These are phyloP conservation scores for Rhodotorula taiwanensis DNA, from an alignment of 768 basidiomycete genomes.

Conservation along the genomic window DNA sequence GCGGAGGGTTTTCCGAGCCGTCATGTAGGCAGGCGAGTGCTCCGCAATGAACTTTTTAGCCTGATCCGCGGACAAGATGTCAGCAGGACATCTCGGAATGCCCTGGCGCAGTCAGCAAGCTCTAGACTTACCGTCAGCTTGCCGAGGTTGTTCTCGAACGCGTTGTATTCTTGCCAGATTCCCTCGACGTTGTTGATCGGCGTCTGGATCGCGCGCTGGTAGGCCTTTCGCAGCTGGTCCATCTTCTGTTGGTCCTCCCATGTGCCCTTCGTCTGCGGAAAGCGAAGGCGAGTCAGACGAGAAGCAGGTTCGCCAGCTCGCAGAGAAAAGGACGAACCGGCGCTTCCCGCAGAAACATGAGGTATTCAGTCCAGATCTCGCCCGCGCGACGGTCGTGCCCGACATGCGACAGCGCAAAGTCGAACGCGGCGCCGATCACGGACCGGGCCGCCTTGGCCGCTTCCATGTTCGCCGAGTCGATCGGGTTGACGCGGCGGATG, in stretches of 20 bases:
- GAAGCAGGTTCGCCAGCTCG: neutral
- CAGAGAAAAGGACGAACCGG: constrained; percentile 51
- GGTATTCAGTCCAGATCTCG: constrained; percentile 89
- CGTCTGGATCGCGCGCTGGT: constrained; percentile 88
- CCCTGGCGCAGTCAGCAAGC: too few relatives aligned
- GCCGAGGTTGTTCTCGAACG: constrained; percentile 82
- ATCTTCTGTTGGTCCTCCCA: constrained; percentile 97
- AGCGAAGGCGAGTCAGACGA: neutral
- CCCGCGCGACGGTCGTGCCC: constrained; percentile 89
- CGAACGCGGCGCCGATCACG: constrained; percentile 77
- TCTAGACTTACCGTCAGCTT: constrained; percentile 65
- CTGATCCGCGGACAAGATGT: constrained; percentile 43
- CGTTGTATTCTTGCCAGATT: constrained; percentile 88
- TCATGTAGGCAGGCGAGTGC: constrained; percentile 88
- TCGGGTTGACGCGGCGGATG: constrained; percentile 62
- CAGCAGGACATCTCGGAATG: neutral
- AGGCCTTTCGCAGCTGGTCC: constrained; percentile 82
- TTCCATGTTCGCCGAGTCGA: constrained; percentile 42
- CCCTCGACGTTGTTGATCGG: constrained; percentile 87
- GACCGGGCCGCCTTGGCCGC: constrained; percentile 56
- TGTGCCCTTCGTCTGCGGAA: constrained; percentile 59
- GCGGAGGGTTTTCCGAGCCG: constrained; percentile 79
- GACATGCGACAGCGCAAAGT: constrained; percentile 81
- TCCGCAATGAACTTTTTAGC: constrained; percentile 95
- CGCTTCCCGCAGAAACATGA: constrained; percentile 73